phyloP scores from a whole-genome alignment of 1,139 yeast species.

The Blastobotrys arbuscula region DNA sequence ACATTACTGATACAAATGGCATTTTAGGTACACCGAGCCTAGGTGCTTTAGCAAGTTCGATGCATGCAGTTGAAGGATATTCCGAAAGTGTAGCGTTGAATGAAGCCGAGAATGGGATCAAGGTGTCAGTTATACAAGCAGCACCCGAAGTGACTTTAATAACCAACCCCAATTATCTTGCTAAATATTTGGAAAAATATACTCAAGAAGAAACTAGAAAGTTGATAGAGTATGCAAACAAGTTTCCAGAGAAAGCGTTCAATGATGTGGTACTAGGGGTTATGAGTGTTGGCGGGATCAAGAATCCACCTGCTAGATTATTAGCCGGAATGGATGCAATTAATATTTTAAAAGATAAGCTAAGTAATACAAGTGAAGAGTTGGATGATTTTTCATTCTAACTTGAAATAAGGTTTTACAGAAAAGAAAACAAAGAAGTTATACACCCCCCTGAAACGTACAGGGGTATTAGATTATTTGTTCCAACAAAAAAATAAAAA shows the following conservation, averaged over 20 bases:
- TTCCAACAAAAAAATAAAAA: too few relatives aligned
- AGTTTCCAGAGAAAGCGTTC: slow-evolving; percentile 26
- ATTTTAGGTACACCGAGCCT: slow-evolving; percentile 31
- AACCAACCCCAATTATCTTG: slow-evolving; percentile 25
- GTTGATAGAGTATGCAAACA: slow-evolving; percentile 21
- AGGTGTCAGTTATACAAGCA: slow-evolving; percentile 31
- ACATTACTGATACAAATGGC: slow-evolving; percentile 31
- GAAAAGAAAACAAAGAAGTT: too few relatives aligned
- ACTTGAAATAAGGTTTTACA: neutral
- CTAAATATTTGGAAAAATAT: slow-evolving; percentile 20
- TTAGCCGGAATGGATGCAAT: slow-evolving; percentile 31
- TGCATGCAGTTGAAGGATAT: slow-evolving; percentile 35
- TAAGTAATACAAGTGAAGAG: slow-evolving; percentile 31
- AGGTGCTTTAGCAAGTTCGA: slow-evolving; percentile 29
- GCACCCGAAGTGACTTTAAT: slow-evolving; percentile 29
- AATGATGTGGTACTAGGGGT: slow-evolving; percentile 26
- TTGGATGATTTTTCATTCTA: slow-evolving; percentile 26
- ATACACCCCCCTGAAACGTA: too few relatives aligned
- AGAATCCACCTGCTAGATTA: slow-evolving; percentile 32
- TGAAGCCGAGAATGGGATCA: slow-evolving; percentile 29
- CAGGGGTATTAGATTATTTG: too few relatives aligned
- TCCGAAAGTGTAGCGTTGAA: slow-evolving; percentile 31
- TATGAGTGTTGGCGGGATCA: slow-evolving; percentile 30
- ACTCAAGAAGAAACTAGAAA: slow-evolving; percentile 19
- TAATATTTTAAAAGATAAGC: slow-evolving; percentile 28